Evolutionary conservation across 768 basidiomycete genomes (phyloP).

Genomic region (Xerocomellus intermedius): DNA sequence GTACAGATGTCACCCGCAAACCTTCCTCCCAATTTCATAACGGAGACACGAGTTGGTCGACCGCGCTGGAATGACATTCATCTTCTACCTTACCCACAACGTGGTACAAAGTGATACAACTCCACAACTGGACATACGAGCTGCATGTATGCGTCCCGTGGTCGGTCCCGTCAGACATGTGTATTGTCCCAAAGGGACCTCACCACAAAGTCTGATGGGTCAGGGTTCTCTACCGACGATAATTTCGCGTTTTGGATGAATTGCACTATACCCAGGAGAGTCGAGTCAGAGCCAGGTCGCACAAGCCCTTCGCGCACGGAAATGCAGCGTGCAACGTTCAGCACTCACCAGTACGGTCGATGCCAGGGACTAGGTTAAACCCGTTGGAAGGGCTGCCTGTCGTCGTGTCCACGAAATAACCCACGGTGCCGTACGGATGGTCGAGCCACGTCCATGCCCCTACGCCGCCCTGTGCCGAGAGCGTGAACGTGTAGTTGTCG

Average conservation of each 20-base stretch:
- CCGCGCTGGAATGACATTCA: too few species aligned
- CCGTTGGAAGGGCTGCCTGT: slow-evolving; percentile 48
- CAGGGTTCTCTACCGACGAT: slow-evolving; percentile 38
- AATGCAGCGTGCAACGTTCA: background rate
- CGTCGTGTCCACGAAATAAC: slow-evolving; percentile 46
- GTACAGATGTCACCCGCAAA: too few species aligned
- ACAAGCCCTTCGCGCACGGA: background rate
- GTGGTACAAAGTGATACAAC: too few species aligned
- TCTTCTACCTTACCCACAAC: too few species aligned
- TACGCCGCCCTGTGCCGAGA: slow-evolving; percentile 54
- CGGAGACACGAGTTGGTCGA: too few species aligned
- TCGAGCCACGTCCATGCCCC: slow-evolving; percentile 61
- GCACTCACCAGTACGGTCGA: slow-evolving; percentile 48
- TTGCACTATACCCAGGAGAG: slow-evolving; percentile 31
- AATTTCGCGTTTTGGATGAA: slow-evolving; percentile 40
- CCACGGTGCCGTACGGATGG: slow-evolving; percentile 53
- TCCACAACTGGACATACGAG: too few species aligned
- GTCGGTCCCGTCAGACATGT: slow-evolving; percentile 23
- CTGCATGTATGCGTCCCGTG: too few species aligned
- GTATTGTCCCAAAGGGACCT: slow-evolving; percentile 57
- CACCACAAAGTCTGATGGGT: slow-evolving; percentile 46
- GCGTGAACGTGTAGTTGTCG: slow-evolving; percentile 43
- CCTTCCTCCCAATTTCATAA: too few species aligned
- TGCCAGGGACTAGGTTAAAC: slow-evolving; percentile 54
- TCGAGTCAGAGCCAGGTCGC: background rate